Percentiles rank a stretch among this genome's conserved stretches.
Conservation (phyloP, 768 basidiomycete genomes). For the Glaciozyma antarctica region DNA sequence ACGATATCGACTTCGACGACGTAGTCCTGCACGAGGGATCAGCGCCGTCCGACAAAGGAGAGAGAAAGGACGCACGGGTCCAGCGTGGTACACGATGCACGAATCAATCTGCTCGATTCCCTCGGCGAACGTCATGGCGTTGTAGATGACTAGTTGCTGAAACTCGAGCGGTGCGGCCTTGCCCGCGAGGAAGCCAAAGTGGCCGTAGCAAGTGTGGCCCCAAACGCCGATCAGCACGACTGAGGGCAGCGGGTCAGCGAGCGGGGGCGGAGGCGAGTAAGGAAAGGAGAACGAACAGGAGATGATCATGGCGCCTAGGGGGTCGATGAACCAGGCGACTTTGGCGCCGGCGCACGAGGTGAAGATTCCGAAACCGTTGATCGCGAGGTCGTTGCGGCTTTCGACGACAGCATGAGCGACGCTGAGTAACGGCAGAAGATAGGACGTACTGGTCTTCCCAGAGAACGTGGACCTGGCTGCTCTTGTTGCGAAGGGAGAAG, state of each 20-base stretch:
- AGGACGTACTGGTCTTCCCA: conserved; percentile 97
- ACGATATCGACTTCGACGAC: conserved; percentile 91
- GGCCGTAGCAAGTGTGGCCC: conserved; percentile 57
- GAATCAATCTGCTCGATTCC: conserved; percentile 83
- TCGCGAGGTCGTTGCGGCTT: conserved; percentile 19
- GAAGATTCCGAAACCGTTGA: conserved; percentile 20
- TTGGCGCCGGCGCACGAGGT: conserved; percentile 37
- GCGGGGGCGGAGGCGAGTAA: conserved; percentile 59
- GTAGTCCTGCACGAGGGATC: conserved; percentile 42
- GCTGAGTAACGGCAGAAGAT: conserved; percentile 45
- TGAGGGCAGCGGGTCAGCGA: conserved; percentile 43
- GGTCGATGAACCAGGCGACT: conserved; percentile 42
- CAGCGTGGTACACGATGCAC: conserved; percentile 74
- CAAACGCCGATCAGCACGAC: conserved; percentile 64
- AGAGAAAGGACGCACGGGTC: conserved; percentile 28
- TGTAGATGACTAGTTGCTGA: conserved; percentile 78
- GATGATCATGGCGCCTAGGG: conserved; percentile 39
- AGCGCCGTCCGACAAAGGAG: background rate
- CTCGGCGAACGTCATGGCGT: conserved; percentile 76
- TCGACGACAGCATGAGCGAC: conserved; percentile 46
- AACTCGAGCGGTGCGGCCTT: conserved; percentile 87
- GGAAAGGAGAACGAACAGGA: conserved; percentile 21
- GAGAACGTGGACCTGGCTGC: conserved; percentile 85
- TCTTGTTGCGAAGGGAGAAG: conserved; percentile 61
- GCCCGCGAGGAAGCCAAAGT: conserved; percentile 82